Conservation (phyloP, 2,329 filamentous ascomycete species). For the Leptosphaerulina australis region DNA sequence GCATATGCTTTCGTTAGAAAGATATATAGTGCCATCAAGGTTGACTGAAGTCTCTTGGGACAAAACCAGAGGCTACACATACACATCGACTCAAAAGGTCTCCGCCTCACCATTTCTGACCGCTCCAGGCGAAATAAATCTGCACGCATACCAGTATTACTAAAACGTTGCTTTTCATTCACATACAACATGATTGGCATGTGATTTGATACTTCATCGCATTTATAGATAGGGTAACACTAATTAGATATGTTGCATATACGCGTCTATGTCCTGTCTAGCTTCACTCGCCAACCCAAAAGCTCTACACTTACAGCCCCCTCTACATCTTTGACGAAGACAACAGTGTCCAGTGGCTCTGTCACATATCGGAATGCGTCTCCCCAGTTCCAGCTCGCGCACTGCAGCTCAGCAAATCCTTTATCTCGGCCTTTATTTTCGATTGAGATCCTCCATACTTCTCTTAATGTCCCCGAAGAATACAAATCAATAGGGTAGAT, state of each 20-base stretch:
- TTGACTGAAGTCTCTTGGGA: constrained; percentile 12
- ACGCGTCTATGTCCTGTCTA: constrained; percentile 7
- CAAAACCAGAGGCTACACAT: not conserved
- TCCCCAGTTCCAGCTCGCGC: constrained; percentile 29
- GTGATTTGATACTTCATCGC: not conserved
- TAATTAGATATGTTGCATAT: not conserved
- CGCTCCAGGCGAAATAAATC: not conserved
- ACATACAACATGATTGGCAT: not conserved
- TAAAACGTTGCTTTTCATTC: not conserved
- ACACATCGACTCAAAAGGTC: not conserved
- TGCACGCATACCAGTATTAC: not conserved
- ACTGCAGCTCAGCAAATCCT: constrained; percentile 29
- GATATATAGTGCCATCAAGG: constrained; percentile 68
- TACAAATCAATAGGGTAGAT: constrained; percentile 33
- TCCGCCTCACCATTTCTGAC: not conserved
- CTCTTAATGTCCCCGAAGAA: constrained; percentile 16
- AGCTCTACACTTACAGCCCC: constrained; percentile 20
- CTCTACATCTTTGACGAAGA: constrained; percentile 18
- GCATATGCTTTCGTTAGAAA: constrained; percentile 83
- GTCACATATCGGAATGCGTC: constrained; percentile 28
- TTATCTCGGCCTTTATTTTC: constrained; percentile 17
- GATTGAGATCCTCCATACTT: constrained; percentile 28
- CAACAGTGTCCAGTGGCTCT: constrained; percentile 28
- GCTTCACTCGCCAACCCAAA: constrained; percentile 22
- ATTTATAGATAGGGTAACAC: constrained; percentile 2